These are phyloP conservation scores for Senna siamea DNA, from an alignment of 306 rosid species.

Conservation along the genomic window DNA sequence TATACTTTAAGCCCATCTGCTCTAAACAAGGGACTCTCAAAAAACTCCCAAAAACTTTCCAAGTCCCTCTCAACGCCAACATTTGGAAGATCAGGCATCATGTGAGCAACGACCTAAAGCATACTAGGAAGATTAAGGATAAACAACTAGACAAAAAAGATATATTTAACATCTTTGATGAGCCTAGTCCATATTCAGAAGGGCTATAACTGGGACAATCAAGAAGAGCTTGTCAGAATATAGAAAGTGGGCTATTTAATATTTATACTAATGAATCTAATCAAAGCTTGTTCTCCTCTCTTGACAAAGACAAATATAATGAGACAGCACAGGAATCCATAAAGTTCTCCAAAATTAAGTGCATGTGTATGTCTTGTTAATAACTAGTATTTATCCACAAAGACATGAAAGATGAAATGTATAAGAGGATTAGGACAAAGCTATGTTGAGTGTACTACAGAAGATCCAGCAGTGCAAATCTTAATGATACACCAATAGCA, in stretches of 20 bases:
- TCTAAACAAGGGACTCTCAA: constrained; percentile 89
- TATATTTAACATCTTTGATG: constrained; percentile 20
- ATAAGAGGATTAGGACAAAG: constrained; percentile 13
- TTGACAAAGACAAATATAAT: constrained; percentile 14
- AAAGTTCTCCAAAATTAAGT: constrained; percentile 1
- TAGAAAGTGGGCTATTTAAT: constrained; percentile 5
- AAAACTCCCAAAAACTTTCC: constrained; percentile 96
- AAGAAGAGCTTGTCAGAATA: background rate
- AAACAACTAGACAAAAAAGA: constrained; percentile 17
- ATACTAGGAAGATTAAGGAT: constrained; percentile 23
- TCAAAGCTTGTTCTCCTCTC: constrained; percentile 19
- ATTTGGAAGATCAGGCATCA: constrained; percentile 99
- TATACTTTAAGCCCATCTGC: constrained; percentile 98
- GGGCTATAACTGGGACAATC: constrained; percentile 24
- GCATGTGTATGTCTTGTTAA: constrained; percentile 19
- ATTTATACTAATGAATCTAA: constrained; percentile 6
- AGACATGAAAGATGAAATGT: constrained; percentile 17
- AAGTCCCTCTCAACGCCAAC: constrained; percentile 98
- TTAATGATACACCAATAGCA: constrained; percentile 25
- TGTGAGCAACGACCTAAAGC: constrained; percentile 94
- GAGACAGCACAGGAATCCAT: constrained; percentile 3
- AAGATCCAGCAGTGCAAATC: background rate
- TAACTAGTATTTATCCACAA: background rate
- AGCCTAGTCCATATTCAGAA: constrained; percentile 3
- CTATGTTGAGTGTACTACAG: background rate